Evolutionary conservation across 768 basidiomycete species (phyloP).

Genomic region (Gautieria morchelliformis): DNA sequence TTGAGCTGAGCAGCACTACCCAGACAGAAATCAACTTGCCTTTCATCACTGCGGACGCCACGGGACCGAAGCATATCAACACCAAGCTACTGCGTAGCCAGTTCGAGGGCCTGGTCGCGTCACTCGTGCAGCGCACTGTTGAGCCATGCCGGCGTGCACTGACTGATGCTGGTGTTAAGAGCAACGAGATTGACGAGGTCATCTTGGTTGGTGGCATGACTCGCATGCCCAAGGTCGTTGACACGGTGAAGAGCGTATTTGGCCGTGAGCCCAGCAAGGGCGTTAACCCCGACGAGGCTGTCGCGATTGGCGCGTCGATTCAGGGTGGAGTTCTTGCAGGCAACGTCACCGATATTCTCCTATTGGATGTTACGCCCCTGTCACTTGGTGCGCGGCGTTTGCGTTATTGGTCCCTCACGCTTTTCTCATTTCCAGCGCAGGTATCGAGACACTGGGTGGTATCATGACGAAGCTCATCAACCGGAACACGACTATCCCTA

Average conservation of each 20-base stretch:
- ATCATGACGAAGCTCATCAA: constrained; percentile 99
- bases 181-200: constrained; percentile 90
- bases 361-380: constrained; percentile 92
- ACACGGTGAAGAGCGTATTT: constrained; percentile 90
- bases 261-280: constrained; percentile 97
- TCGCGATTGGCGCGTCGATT: constrained; percentile 95
- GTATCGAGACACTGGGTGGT: constrained; percentile 95
- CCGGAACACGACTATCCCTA: constrained; percentile 98
- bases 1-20: constrained; percentile 87
- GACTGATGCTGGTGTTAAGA: constrained; percentile 85
- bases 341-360: constrained; percentile 89
- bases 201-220: constrained; percentile 99
- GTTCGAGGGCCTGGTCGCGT: constrained; percentile 78
- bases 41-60: constrained; percentile 94
- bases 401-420: neutral
- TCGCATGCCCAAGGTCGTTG: constrained; percentile 92
- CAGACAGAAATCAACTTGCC: constrained; percentile 98
- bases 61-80: constrained; percentile 97
- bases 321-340: constrained; percentile 98
- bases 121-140: constrained; percentile 80
- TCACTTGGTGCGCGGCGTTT: constrained; percentile 64
- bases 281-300: constrained; percentile 99
- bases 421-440: constrained; percentile 20
- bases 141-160: constrained; percentile 98
- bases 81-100: constrained; percentile 76